Base-by-base conservation (phyloP, 768 basidiomycete genomes). In the Russula vinacea region DNA sequence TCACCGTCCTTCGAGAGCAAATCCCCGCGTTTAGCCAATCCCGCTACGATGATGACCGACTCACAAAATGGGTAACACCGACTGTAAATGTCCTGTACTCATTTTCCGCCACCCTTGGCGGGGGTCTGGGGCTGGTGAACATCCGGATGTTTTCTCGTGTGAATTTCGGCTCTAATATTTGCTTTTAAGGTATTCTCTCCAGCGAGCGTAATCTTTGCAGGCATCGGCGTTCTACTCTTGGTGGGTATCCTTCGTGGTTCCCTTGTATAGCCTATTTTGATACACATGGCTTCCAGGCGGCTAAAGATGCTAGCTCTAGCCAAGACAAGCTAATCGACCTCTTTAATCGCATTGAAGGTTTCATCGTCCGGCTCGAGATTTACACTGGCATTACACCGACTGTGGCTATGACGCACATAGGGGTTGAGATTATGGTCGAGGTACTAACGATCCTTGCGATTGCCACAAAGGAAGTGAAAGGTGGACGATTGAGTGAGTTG, bases 351-450 rank as follows among this genome's bases (percentile, higher is more conserved):
- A 60, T 60, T 0, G 37, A 40, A n/a, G 14, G 1, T 16, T 60
- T 60, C n/a, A 52, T 60, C 39, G 19, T 0, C 1, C 58, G 58
- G 10, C 58, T 60, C 8, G 58, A 60, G 26, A 51, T 60, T 9
- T 51, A 60, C n/a, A 42, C 29, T 3, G 39, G 9, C 22, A n/a
- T 60, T 0, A 39, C 26, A 5, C 37, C 37, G 17, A 60, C 58
- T 14, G 2, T 11, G 3, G 17, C 50, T 5, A 60, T 52, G 58
- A 52, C 2, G 13, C 13, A 22, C 10, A 32, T 51, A 3, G 1
- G 32, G 6, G 29, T 52, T 1, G 11, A 60, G 26, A 60, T 60
- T 2, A 32, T 52, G 44, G 29, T 22, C 13, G 56, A 58, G 16
- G 32, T 58, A 1, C 13, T 58, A 10, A n/a, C 7, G 1, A 45